Evolutionary conservation across 1,284 basidiomycete species (phyloP), one percentile per base, ranked within the genome.

Genomic region (Agaricales sp.): DNA sequence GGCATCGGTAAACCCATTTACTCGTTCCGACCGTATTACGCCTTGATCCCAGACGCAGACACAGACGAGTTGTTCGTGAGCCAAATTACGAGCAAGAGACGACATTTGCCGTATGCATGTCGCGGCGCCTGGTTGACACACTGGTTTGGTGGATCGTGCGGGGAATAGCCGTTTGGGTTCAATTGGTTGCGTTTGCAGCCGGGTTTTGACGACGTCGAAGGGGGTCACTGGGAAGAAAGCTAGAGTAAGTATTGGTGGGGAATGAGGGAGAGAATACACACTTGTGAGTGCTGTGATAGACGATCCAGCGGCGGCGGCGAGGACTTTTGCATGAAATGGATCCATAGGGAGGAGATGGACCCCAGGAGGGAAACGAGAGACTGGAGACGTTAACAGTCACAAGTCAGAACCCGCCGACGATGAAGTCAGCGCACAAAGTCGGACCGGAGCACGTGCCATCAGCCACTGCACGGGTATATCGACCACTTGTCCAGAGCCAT

Each of bases 171-270:
- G 73, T 53, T 61, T 66, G 51, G 64, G 60, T 57, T 64, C 65
- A 39, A 70, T 72, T 39, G 79, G 78, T 63, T 92, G 87, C 1
- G 87, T 91, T 64, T 94, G 90, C 18, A 94, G 67, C n/a, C 92
- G 78, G 18, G 92, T 95, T 66, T 95, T 95, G 57, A 95, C 77
- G 50, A 95, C 89, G 65, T 95, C 92, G 62, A 95, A 93, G 2
- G 92, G 92, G 3, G 92, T 95, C 92, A 95, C 90, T 93, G 61
- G 1, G 52, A 48, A 43, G 43, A 24, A 39, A 41, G 48, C 51
- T 59, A 47, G 53, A 53, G n/a, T 41, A 24, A 14, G 20, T 43
- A 8, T 43, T 45, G 23, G 11, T 8, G 22, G 41, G 45, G 25
- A 24, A 35, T 35, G 25, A 44, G 46, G 30, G 22, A 23, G 16